A percentile compares a stretch with the other conserved stretches of the same genome.
Evolutionary conservation across 805 yeast genomes (phyloP).

Genomic region (Candida schatavii): DNA sequence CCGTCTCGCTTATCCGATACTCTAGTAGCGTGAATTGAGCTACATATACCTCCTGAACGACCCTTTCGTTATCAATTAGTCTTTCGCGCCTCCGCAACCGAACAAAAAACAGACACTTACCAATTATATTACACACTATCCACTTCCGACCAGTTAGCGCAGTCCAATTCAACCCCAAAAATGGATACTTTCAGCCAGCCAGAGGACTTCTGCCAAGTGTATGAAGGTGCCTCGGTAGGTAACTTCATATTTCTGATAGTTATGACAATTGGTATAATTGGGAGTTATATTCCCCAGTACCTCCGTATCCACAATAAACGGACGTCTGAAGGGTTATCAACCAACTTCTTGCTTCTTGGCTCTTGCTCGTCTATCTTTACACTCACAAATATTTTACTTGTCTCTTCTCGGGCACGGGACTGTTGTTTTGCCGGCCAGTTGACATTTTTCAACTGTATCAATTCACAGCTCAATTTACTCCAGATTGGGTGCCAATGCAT

Average conservation of each 20-base stretch:
- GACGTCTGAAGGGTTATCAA: conserved; percentile 77
- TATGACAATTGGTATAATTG: conserved; percentile 64
- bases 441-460: conserved; percentile 55
- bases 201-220: conserved; percentile 34
- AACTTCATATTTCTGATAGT: conserved; percentile 49
- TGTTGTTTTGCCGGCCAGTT: conserved; percentile 55
- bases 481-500: conserved; percentile 65
- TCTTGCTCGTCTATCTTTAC: conserved; percentile 67
- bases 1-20: too few relatives aligned
- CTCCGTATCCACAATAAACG: conserved; percentile 51
- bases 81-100: background rate
- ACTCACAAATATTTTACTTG: conserved; percentile 59
- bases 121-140: background rate
- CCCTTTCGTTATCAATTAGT: background rate
- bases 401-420: conserved; percentile 56
- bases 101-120: too few relatives aligned
- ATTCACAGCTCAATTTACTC: conserved; percentile 61
- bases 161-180: too few relatives aligned
- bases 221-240: conserved; percentile 46
- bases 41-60: too few relatives aligned
- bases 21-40: too few relatives aligned
- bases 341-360: conserved; percentile 68
- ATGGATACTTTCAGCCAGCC: background rate
- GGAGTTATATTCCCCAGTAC: conserved; percentile 78
- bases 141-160: background rate